Evolutionary conservation across 2,329 filamentous ascomycete genomes (phyloP).

Genomic region (Alternaria conjuncta): DNA sequence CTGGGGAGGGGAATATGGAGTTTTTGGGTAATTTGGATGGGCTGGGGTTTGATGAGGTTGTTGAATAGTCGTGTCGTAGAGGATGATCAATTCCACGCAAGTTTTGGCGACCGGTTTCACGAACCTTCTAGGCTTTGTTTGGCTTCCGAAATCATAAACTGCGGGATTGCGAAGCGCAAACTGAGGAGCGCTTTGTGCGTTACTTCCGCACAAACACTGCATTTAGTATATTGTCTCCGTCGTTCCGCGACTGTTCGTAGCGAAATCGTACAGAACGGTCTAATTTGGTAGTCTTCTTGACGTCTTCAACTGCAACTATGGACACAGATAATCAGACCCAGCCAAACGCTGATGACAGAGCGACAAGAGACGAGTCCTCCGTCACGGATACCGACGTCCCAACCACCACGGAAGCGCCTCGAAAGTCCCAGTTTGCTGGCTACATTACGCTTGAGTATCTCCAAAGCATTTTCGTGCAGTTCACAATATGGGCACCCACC

Average conservation of each 20-base stretch:
- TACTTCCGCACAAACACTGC: not conserved
- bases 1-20: conserved; percentile 64
- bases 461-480: not conserved
- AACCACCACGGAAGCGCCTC: not conserved
- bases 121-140: not conserved
- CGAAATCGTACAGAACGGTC: not conserved
- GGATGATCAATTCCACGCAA: not conserved
- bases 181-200: not conserved
- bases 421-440: not conserved
- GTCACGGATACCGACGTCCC: not conserved
- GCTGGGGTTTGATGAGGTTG: conserved; percentile 48
- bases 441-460: not conserved
- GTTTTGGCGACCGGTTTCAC: not conserved
- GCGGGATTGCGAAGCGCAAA: not conserved
- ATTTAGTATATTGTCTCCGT: not conserved
- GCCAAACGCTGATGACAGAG: not conserved
- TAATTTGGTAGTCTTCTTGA: not conserved
- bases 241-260: not conserved
- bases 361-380: not conserved
- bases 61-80: not conserved
- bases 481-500: not conserved
- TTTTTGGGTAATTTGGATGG: conserved; percentile 66
- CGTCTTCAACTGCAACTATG: not conserved
- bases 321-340: not conserved
- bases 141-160: not conserved